phyloP scores from a whole-genome alignment of 345 rosid genomes.

The Aquilaria malaccensis region DNA sequence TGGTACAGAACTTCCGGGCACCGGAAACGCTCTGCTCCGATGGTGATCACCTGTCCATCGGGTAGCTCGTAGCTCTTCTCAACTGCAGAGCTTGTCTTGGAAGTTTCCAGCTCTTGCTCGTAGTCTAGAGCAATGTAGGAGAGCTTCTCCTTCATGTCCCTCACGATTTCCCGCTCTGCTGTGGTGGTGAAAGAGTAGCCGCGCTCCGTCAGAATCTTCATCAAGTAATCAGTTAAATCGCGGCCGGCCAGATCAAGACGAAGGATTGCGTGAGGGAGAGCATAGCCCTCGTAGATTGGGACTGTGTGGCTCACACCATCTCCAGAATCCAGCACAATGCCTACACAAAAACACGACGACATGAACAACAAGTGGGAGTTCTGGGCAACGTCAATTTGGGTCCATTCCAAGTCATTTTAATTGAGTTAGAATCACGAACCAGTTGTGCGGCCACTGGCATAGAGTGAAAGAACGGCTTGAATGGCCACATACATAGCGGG shows the following conservation, averaged over 20 bases:
- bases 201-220: conserved; percentile 35
- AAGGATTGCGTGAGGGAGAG: too few species aligned
- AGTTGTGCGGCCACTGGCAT: conserved; percentile 21
- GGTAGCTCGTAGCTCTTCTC: conserved; percentile 69
- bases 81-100: conserved; percentile 58
- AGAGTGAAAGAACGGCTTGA: conserved; percentile 1
- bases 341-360: neutral
- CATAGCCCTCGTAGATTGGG: too few species aligned
- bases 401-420: neutral
- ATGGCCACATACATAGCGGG: too few species aligned
- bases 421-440: conserved; percentile 1
- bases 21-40: conserved; percentile 64
- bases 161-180: conserved; percentile 84
- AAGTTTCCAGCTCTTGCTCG: conserved; percentile 59
- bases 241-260: conserved; percentile 29
- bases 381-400: neutral
- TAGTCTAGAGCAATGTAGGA: conserved; percentile 54
- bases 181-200: conserved; percentile 65
- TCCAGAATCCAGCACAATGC: conserved; percentile 12
- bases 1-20: conserved; percentile 64
- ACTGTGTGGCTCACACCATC: too few species aligned
- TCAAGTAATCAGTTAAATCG: conserved; percentile 33
- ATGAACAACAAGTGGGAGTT: neutral
- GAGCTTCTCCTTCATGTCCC: conserved; percentile 81
- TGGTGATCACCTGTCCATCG: conserved; percentile 57